Base-by-base conservation (phyloP, 768 basidiomycete genomes). In the Pholiota microspora region DNA sequence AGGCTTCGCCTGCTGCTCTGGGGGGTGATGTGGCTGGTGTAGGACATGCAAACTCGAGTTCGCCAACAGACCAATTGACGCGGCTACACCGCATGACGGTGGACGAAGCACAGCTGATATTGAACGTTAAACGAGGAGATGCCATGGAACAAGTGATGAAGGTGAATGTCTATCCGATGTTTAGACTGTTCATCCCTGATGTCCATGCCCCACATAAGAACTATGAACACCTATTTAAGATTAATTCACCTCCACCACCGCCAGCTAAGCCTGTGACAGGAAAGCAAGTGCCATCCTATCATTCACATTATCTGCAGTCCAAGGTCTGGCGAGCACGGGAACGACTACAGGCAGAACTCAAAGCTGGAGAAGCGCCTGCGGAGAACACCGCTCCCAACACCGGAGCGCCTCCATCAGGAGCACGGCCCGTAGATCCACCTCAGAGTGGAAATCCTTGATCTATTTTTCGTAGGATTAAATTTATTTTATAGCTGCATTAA, bases 281-380 rank as follows among this genome's bases (percentile, higher is more conserved):
- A 32, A 81, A 76, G 66, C 72, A 71, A 21, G 66, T 71, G 4
- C 60, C 71, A 24, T 77, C 77, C 18, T 63, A 72, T 32, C 78
- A 93, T 67, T 94, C 93, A 31, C 92, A 94, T 71, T 98, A 98
- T 71, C 78, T 98, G 10, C 95, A 96, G 68, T 95, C 93, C 28
- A 99, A 99, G 73, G 92, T 99, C n/a, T 83, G 92, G 42, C 85
- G 97, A 36, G 96, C 97, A 16, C 82, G 86, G 51, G 94, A 98
- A 73, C 85, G 97, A 73, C 86, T 98, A 80, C 90, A 97, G 68
- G 95, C 95, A 0, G 96, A 99, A 77, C 55, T 67, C 24, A 72
- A 77, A 52, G 53, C 59, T 38, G 40, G 62, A 24, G 69, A 72
- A 56, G 35, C 67, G 16, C 57, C 66, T 23, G 45, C 61, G 21